Base-by-base conservation (phyloP, 495 filamentous ascomycete species). In the Tuber microsphaerosporum region DNA sequence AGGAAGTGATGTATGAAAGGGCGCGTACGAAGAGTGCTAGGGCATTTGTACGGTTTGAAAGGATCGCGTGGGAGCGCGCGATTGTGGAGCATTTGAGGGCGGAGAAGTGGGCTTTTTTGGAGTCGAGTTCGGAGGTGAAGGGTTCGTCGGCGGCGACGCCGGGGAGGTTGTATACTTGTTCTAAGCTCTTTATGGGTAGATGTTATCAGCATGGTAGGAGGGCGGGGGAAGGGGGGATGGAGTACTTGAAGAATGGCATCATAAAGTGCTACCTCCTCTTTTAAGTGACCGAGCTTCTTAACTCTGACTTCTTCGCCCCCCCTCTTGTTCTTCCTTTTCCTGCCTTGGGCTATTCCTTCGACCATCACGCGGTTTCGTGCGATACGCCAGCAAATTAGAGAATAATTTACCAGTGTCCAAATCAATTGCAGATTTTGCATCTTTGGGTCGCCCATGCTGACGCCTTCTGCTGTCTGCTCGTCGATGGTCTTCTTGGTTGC, bases 361-460 rank as follows among this genome's bases (percentile, higher is more conserved):
- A 92, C 91, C 45, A 99, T 86, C 0, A 96, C 91, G 71, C 95
- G 88, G 82, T 99, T 98, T 65, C 96, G 90, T 48, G 94, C 96
- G 76, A 97, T 91, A 80, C 95, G 88, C 96, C 94, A 98, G 81
- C 92, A 93, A 70, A 99, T 90, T 83, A 97, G 88, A 77, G 90
- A 91, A 82, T 94, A 98, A 83, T 96, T 96, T 42, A 97, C 92
- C 1, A 94, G 92, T 0, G 96, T 97, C 34, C 92, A 90, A 9
- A 94, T 97, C 75, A 98, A 92, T 72, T 97, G 94, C 65, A 99
- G 86, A 75, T 92, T 90, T 84, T 99, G 96, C 91, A 98, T 92
- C 69, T 93, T 88, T 71, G 88, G 87, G 81, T 99, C 95, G 73
- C 93, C 89, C 81, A 92, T 91, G n/a, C 91, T 87, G 42, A 97